Base-by-base conservation (phyloP, 768 basidiomycete species). In the Suillus weaverae region DNA sequence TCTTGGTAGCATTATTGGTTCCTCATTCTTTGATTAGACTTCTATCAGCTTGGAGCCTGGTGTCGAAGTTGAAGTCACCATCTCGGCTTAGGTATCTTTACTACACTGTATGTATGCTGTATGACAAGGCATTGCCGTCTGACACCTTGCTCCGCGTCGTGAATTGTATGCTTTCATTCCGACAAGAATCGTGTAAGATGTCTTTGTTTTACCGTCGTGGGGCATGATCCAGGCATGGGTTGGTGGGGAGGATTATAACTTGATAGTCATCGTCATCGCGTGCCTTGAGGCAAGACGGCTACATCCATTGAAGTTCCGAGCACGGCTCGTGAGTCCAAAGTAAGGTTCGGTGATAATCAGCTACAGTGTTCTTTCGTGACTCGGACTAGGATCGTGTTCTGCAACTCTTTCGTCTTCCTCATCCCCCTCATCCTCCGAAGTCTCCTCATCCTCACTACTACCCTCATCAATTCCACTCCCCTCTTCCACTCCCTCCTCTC, bases 41-140 rank as follows among this genome's bases (percentile, higher is more conserved):
- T 94, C 91, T 80, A 98, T 99, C 83, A 94, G 92, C 83, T 86
- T 99, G 83, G 97, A 99, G 83, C 94, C 97, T 69, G 97, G 97
- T 81, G 97, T 99, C 68, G 97, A 99, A 81, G 97, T 99, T 76
- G 95, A 97, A 79, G 96, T 97, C 70, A 97, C 95, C 74, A 97
- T 97, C 80, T 95, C 92, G 68, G 85, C 86, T 70, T 92, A 79
- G 79, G 73, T 38, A 11, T 26, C 16, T 32, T 5, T 22, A 48
- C 36, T 55, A 20, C 9, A 35, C 53, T 32, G 56, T 41, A 30
- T 41, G 22, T 39, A 33, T 35, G 20, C 20, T 54, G 9, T 54
- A 54, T n/a, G 35, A 35, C 10, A 54, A 13, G 33, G 11, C 32
- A 33, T 54, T 6, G 5, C 10, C 5, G 32, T 33, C 18, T 20